Conservation (phyloP, 306 rosid species). For the Prunus mume region DNA sequence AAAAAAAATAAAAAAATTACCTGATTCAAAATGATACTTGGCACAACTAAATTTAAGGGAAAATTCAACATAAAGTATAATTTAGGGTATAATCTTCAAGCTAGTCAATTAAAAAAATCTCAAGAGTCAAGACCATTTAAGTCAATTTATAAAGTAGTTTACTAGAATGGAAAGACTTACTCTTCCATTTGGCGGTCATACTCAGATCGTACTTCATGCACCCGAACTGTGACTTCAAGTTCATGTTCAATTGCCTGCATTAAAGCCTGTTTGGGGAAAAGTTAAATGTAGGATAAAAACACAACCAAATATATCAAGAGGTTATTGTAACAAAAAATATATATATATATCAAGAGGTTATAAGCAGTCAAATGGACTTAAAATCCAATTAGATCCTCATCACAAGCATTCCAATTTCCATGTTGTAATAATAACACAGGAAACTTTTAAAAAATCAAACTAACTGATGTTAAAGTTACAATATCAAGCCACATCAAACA, state of each 20-base stretch:
- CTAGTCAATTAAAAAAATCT: background rate
- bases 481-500: background rate
- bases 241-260: conserved; percentile 90
- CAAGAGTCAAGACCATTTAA: background rate
- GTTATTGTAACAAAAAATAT: too few species aligned
- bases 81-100: background rate
- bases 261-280: conserved; percentile 56
- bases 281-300: conserved; percentile 7
- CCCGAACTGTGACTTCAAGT: conserved; percentile 89
- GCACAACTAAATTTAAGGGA: background rate
- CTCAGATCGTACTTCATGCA: conserved; percentile 89
- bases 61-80: background rate
- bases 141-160: background rate
- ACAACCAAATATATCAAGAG: background rate
- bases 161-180: conserved; percentile 40
- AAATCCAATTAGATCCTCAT: background rate
- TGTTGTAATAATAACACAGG: background rate
- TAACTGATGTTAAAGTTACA: background rate
- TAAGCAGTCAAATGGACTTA: background rate
- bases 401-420: background rate
- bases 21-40: background rate
- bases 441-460: background rate
- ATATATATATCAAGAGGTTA: conserved; percentile 1
- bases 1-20: background rate
- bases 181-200: conserved; percentile 91